Evolutionary conservation across 2,329 filamentous ascomycete species (phyloP), one percentile per base, ranked within the genome.

Genomic region (Sclerotinia spermophila): DNA sequence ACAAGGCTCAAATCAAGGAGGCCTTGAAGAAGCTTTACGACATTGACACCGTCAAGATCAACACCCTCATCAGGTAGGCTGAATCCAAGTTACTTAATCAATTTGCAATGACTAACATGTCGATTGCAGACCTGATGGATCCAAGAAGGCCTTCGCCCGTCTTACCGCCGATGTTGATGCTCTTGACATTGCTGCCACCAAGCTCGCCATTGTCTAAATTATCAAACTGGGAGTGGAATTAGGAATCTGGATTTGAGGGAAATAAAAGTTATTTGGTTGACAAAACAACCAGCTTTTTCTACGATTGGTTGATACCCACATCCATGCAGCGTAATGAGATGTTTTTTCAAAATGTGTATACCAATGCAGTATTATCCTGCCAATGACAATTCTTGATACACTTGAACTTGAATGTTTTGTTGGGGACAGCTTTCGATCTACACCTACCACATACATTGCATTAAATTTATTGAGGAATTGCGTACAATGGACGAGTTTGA

Each of bases 21-120:
- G 92, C 95, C 75, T 87, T 99, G 78, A 99, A 98, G 94, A 97
- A 96, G 91, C 91, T 98, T 78, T 99, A 99, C 85, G 96, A 98
- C 84, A 96, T 99, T 78, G 95, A 97, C 82, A 92, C 89, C 79
- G 87, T 98, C 86, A 98, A 98, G 92, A 94, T 99, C 88, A 99
- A 99, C 91, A 99, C 96, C 79, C 89, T 99, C 79, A 94, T 99
- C 87, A 92, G 94, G 92, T 95, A 89, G 72, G 87, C 81, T 73
- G 30, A 56, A 53, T n/a, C 40, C 21, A 30, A 13, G 53, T 13
- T 30, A 21, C 27, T 27, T 7, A 4, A n/a, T 5, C 33, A 62
- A 62, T 48, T 38, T 27, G 56, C 51, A 61, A 13, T 69, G 69
- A 42, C 75, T 78, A 74, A 77, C 55, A 48, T 19, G 56, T 8